Percentiles rank a stretch among this genome's conserved stretches.
These are phyloP conservation scores for Colletotrichum camelliae DNA, from an alignment of 2,329 filamentous ascomycete genomes.

Conservation along the genomic window DNA sequence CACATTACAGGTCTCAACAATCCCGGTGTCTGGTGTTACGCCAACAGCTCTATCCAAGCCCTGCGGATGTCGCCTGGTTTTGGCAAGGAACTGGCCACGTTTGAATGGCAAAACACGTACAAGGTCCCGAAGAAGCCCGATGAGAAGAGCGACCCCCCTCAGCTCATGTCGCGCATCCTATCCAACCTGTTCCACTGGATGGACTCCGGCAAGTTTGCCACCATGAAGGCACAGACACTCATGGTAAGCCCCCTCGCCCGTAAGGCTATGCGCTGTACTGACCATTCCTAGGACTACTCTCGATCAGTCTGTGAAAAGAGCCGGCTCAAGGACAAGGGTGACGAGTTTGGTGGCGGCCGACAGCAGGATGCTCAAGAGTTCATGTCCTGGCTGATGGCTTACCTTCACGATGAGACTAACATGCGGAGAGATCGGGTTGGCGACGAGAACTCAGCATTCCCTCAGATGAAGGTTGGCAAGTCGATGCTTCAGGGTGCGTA, in stretches of 20 bases:
- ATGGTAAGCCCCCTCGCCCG: constrained; percentile 49
- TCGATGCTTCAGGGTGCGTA: constrained; percentile 61
- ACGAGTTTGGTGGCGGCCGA: constrained; percentile 70
- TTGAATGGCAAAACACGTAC: constrained; percentile 66
- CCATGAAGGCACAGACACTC: constrained; percentile 60
- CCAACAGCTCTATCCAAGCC: constrained; percentile 89
- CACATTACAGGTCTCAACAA: constrained; percentile 79
- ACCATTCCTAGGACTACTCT: constrained; percentile 57
- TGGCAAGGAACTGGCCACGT: constrained; percentile 65
- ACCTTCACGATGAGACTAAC: constrained; percentile 88
- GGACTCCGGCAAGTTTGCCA: constrained; percentile 51
- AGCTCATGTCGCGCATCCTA: constrained; percentile 65
- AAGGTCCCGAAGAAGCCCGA: constrained; percentile 71
- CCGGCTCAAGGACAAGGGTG: constrained; percentile 33
- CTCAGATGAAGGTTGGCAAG: constrained; percentile 34
- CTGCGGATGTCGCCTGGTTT: constrained; percentile 77
- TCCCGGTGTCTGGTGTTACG: constrained; percentile 85
- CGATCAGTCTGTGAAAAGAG: constrained; percentile 18
- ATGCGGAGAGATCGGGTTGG: constrained; percentile 38
- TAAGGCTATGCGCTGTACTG: constrained; percentile 2
- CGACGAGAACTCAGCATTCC: constrained; percentile 25
- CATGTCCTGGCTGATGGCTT: constrained; percentile 80
- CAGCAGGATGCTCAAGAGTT: constrained; percentile 96
- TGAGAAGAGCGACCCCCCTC: constrained; percentile 56
- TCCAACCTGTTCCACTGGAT: constrained; percentile 65